Evolutionary conservation across 352 stramenopile species (phyloP), one percentile per base, ranked within the genome.

Genomic region (Nothophytophthora sp.): DNA sequence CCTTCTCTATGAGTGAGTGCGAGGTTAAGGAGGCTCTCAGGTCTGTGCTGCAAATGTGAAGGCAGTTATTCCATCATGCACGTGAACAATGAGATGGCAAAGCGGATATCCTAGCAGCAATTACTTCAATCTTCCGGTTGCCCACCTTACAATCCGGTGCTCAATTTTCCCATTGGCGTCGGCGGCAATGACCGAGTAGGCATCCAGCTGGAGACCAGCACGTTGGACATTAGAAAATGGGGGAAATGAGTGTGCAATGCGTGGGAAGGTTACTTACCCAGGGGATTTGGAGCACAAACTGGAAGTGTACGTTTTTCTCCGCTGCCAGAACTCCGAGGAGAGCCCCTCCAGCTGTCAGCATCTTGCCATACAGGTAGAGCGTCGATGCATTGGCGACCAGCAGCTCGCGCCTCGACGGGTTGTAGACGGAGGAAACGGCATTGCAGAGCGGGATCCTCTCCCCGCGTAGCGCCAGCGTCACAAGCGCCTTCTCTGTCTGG

Each of bases 381-480:
- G 48, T 35, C 1, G 67, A 38, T 4, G 56, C 50, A 0, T 60
- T 82, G 18, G 46, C 67, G 32, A 86, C 61, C 29, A 86, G 50
- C 16, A 86, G 51, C 25, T 74, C 63, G 15, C 76, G 58, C 0
- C 34, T 32, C 6, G 32, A 32, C 6, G 27, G 28, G 25, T 86
- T 78, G 37, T 69, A 81, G 29, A 63, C 64, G 15, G 75, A 82
- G 0, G 63, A 62, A 9, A 84, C 44, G 30, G 64, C 67, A 46
- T 78, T 69, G 10, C 63, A 58, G 1, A 78, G 46, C 27, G 57
- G 53, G n/a, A 84, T 19, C 16, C 60, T 49, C 22, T 86, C 72
- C 12, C 69, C 75, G n/a, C 75, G 75, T 37, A 80, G 41, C 22
- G 61, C 68, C 15, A 86, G 63, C 47, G 75, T 79, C 42, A 83